Percentiles rank a stretch among this genome's conserved stretches.
Evolutionary conservation across 352 stramenopile species (phyloP).

Genomic region (Thalassiosira mediterranea): DNA sequence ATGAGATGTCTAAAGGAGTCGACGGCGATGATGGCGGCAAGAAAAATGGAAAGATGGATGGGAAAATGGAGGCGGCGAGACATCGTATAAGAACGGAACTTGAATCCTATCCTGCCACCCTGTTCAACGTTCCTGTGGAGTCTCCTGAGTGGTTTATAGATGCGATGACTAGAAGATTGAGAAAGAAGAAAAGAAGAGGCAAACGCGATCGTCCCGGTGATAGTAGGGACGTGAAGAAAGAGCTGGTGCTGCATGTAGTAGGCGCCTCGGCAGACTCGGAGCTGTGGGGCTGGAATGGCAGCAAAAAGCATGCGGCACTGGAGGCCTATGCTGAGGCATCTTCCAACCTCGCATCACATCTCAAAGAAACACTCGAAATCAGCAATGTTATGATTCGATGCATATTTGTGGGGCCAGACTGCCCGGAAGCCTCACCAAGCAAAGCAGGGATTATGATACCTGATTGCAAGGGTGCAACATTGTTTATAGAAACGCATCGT

Average conservation of each 20-base stretch:
- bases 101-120: slow-evolving; percentile 81
- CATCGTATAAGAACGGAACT: slow-evolving; percentile 74
- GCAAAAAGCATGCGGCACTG: slow-evolving; percentile 32
- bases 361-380: slow-evolving; percentile 36
- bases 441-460: slow-evolving; percentile 23
- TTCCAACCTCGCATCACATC: slow-evolving; percentile 58
- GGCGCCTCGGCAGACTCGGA: slow-evolving; percentile 73
- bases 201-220: slow-evolving; percentile 37
- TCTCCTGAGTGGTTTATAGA: slow-evolving; percentile 60
- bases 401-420: slow-evolving; percentile 77
- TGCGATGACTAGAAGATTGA: slow-evolving; percentile 1
- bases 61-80: slow-evolving; percentile 46
- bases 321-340: slow-evolving; percentile 78
- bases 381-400: slow-evolving; percentile 48
- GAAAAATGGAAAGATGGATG: slow-evolving; percentile 11
- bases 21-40: not conserved
- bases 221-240: slow-evolving; percentile 4
- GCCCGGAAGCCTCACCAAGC: slow-evolving; percentile 38
- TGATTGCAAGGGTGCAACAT: slow-evolving; percentile 26
- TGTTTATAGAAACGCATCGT: slow-evolving; percentile 43
- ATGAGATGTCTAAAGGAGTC: too few relatives aligned
- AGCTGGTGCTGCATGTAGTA: slow-evolving; percentile 75
- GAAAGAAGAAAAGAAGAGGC: slow-evolving; percentile 23
- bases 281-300: slow-evolving; percentile 73
- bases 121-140: slow-evolving; percentile 75